A percentile compares a stretch with the other conserved stretches of the same genome.
Conservation (phyloP, 2,329 filamentous ascomycete genomes). For the Aureobasidium melanogenum region DNA sequence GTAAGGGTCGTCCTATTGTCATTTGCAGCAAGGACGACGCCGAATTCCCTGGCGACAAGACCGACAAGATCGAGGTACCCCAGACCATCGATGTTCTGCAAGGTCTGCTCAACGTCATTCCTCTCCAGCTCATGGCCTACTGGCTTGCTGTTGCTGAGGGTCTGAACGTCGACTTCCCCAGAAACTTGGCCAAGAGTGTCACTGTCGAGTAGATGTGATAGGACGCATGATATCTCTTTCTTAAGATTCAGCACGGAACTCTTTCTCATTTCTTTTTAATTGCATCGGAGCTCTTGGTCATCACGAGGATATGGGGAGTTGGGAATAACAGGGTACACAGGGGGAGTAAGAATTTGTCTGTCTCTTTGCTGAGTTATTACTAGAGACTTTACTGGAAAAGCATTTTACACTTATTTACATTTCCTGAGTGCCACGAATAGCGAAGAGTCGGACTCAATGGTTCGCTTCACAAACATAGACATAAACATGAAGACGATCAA, state of each 20-base stretch:
- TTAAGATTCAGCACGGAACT: background rate
- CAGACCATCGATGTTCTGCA: conserved; percentile 92
- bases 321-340: background rate
- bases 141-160: conserved; percentile 96
- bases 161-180: conserved; percentile 95
- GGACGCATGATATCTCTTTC: background rate
- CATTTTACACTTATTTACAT: background rate
- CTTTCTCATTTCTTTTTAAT: background rate
- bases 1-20: conserved; percentile 91
- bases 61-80: conserved; percentile 95
- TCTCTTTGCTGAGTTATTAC: background rate
- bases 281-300: conserved; percentile 7
- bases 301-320: conserved; percentile 1
- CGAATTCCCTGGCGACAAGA: conserved; percentile 81
- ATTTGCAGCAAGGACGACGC: conserved; percentile 89
- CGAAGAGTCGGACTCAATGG: too few relatives aligned
- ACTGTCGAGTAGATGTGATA: conserved; percentile 71
- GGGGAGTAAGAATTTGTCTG: background rate
- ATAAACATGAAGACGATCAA: too few relatives aligned
- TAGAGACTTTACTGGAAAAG: background rate
- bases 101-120: conserved; percentile 95
- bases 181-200: conserved; percentile 97
- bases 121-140: conserved; percentile 95
- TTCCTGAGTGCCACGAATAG: background rate
- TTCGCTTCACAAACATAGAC: too few relatives aligned